Evolutionary conservation across 768 basidiomycete species (phyloP), one percentile per base, ranked within the genome.

Genomic region (Leccinum boreale): DNA sequence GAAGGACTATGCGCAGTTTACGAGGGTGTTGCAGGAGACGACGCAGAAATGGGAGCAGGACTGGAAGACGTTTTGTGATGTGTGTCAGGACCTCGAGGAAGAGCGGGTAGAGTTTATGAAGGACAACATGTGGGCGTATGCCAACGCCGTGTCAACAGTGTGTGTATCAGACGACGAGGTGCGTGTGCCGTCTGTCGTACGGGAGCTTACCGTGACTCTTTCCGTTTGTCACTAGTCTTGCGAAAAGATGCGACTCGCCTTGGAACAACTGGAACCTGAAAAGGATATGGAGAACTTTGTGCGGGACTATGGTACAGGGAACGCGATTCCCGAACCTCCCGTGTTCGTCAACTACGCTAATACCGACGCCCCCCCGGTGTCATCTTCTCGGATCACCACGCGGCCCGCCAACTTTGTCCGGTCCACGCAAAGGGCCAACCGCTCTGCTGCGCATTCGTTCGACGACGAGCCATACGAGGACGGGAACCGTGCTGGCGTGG

Each of bases 111-210:
- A 94, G 59, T 92, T 96, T 70, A 86, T 90, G 78, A 98, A 96
- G 75, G 92, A 95, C 69, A 92, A 91, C 63, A 81, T 97, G 73
- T 99, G 97, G 96, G 84, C 85, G 7, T 98, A 92, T 70, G 94
- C 97, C 0, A 99, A 99, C 71, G 88, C 89, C 1, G 87, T 97
- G n/a, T 97, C 95, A 14, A 92, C 90, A 11, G 90, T 95, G 14
- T 98, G 97, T 65, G 95, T 99, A 17, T 78, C 86, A 11, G 97
- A 98, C 68, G 97, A 99, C 65, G 93, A 96, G 85, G 92, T 94
- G 66, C 59, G 81, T 76, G 56, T 58, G 36, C 14, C 36, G n/a
- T n/a, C 8, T 44, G 10, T 44, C 28, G 39, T 53, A 63, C 35
- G 19, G 8, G 31, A 3, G 5, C 23, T 48, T 31, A 47, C 56